Evolutionary conservation across 768 basidiomycete genomes (phyloP).

Genomic region (Pulveroboletus ravenelii): DNA sequence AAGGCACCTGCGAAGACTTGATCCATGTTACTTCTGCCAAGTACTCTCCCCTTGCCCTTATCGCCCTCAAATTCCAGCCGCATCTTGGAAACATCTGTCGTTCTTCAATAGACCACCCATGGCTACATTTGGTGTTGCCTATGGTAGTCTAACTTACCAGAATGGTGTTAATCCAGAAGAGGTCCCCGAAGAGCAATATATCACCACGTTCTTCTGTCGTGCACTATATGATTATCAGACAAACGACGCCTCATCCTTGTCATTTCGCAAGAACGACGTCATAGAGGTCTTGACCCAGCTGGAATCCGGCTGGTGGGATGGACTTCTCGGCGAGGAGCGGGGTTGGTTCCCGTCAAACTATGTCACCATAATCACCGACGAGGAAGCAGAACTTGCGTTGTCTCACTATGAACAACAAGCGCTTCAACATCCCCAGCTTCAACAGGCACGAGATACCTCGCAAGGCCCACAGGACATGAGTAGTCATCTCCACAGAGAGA

Average conservation of each 20-base stretch:
- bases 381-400: constrained; percentile 70
- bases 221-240: constrained; percentile 90
- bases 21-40: constrained; percentile 16
- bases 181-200: constrained; percentile 51
- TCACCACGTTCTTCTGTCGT: constrained; percentile 78
- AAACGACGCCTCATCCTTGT: constrained; percentile 84
- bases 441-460: constrained; percentile 11
- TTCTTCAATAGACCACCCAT: constrained; percentile 13
- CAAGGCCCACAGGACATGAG: constrained; percentile 14
- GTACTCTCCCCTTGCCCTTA: constrained; percentile 6
- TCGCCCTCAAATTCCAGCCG: constrained; percentile 4
- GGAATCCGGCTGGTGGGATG: constrained; percentile 98
- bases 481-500: constrained; percentile 9
- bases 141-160: constrained; percentile 19
- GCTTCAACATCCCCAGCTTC: constrained; percentile 9
- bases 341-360: constrained; percentile 99
- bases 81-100: background rate
- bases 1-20: constrained; percentile 9
- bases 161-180: constrained; percentile 25
- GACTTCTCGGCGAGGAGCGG: constrained; percentile 79
- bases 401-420: constrained; percentile 25
- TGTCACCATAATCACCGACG: constrained; percentile 71
- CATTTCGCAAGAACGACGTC: constrained; percentile 81
- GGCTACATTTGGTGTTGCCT: constrained; percentile 24
- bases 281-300: constrained; percentile 92